Evolutionary conservation across 108 stramenopile genomes (phyloP), one percentile per base, ranked within the genome.

Genomic region (Cyclotella cryptica): DNA sequence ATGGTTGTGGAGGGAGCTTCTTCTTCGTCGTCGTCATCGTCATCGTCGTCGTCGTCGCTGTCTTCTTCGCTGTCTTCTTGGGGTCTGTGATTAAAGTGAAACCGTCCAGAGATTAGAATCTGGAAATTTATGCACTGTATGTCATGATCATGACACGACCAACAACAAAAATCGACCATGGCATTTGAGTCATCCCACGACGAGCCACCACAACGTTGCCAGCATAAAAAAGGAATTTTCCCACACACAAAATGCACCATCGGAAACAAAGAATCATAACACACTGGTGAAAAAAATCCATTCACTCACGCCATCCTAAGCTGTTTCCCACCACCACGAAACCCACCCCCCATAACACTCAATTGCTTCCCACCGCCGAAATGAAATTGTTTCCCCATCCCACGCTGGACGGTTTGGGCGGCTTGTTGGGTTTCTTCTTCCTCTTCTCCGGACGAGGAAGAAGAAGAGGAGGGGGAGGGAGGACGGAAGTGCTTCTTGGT

Each of bases 251-350:
- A n/a, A n/a, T n/a, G n/a, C n/a, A n/a, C n/a, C n/a, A n/a, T n/a
- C n/a, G n/a, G n/a, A n/a, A n/a, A n/a, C n/a, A n/a, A n/a, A n/a
- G n/a, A n/a, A n/a, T n/a, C n/a, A n/a, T n/a, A n/a, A n/a, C n/a
- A n/a, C n/a, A n/a, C n/a, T n/a, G n/a, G n/a, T n/a, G n/a, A n/a
- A 54, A 61, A 19, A n/a, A 51, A 46, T 27, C 30, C 47, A 28
- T 43, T 7, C 9, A 80, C 79, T 80, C 26, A 80, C 86, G 72
- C 85, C 85, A 39, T 77, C 69, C 89, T 83, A 41, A 90, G 74
- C 52, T 81, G 84, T 81, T 90, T 90, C 61, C 89, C 89, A 46
- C 88, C 83, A 26, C 87, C 87, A 64, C 72, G 76, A 63, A 59
- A 30, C 24, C 43, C 53, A 54, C 55, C 46, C n/a, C 79, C 51